phyloP scores from a whole-genome alignment of 2,329 filamentous ascomycete genomes.

The Tolypocladium pustulatum region DNA sequence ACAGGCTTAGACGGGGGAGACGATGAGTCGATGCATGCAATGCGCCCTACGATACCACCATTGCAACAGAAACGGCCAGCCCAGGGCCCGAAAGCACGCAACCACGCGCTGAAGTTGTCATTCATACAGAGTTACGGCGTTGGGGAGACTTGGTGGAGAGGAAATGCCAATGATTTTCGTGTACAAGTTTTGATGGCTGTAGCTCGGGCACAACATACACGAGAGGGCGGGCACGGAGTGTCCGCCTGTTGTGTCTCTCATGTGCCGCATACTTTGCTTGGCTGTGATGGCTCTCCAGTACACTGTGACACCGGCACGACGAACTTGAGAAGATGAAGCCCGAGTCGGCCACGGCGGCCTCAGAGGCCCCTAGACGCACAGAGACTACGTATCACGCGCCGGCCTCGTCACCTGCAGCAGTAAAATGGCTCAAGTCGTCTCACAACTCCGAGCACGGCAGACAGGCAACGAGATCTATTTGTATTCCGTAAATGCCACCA shows the following conservation, averaged over 20 bases:
- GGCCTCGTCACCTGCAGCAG: neutral
- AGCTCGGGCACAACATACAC: neutral
- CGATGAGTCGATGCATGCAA: neutral
- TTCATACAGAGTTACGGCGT: conserved; percentile 13
- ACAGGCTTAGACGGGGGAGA: conserved; percentile 2
- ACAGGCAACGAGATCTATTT: neutral
- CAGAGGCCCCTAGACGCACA: neutral
- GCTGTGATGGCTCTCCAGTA: neutral
- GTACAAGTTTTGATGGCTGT: neutral
- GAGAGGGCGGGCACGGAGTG: neutral
- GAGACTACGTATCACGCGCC: neutral
- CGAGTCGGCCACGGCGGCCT: neutral
- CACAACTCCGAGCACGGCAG: neutral
- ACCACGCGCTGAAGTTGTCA: neutral
- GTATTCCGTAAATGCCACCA: neutral
- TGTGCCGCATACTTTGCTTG: neutral
- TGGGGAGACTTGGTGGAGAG: conserved; percentile 15
- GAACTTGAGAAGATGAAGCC: neutral
- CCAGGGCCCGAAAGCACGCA: neutral
- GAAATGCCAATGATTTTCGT: neutral
- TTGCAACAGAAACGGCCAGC: neutral
- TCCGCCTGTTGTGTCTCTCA: neutral
- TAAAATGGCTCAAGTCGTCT: neutral
- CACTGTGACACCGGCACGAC: neutral
- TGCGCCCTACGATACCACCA: conserved; percentile 2